A percentile compares a stretch with the other conserved stretches of the same genome.
phyloP scores from a whole-genome alignment of 257 asterid genomes.

The Solanum paucissectum region DNA sequence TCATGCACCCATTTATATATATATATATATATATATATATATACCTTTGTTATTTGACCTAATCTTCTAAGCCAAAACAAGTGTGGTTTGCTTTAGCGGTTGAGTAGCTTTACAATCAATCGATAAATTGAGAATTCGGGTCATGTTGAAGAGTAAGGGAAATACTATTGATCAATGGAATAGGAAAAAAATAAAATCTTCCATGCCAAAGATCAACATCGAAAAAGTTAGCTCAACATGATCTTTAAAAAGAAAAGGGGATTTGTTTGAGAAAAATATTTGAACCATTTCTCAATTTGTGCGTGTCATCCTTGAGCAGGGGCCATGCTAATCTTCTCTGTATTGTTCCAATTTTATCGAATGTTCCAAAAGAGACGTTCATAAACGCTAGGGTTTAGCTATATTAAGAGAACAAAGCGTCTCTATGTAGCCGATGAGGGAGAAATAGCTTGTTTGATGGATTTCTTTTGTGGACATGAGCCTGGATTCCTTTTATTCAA shows the following conservation, averaged over 20 bases:
- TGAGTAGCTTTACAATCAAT: too few species aligned
- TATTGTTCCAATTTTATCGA: conserved; percentile 32
- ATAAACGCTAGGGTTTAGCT: accelerated
- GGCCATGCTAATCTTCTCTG: conserved; percentile 35
- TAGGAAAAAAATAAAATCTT: background rate
- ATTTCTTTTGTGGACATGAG: too few species aligned
- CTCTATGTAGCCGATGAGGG: background rate
- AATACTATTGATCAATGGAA: background rate
- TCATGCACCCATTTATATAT: too few species aligned
- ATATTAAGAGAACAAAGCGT: background rate
- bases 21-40: too few species aligned
- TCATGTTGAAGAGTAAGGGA: background rate
- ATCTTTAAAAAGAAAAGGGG: background rate
- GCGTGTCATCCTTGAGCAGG: conserved; percentile 38
- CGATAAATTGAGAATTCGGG: background rate
- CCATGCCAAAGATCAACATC: background rate
- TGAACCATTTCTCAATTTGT: conserved; percentile 27
- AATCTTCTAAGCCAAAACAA: background rate
- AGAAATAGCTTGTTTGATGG: background rate
- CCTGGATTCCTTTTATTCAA: too few species aligned
- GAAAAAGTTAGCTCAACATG: too few species aligned
- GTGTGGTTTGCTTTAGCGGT: background rate
- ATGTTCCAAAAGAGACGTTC: conserved; percentile 27
- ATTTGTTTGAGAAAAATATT: background rate
- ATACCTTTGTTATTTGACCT: too few species aligned